Percentiles rank a stretch among this genome's conserved stretches.
Evolutionary conservation across 129 eudicot genomes (phyloP).

Genomic region (Lactuca saligna): DNA sequence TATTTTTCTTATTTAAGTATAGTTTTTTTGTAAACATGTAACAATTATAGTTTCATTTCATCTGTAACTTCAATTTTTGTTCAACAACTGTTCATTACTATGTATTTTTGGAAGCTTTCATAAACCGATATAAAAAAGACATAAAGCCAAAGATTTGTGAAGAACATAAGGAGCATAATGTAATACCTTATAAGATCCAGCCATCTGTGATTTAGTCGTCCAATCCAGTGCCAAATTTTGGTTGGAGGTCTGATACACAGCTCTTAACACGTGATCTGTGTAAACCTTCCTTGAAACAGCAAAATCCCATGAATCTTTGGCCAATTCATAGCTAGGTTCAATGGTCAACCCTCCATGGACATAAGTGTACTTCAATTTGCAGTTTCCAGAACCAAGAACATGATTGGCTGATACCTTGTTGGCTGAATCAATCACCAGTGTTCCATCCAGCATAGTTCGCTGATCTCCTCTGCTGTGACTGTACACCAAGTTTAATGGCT

Average conservation of each 20-base stretch:
- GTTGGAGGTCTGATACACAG: conserved; percentile 67
- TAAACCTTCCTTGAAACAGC: conserved; percentile 64
- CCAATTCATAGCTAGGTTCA: conserved; percentile 80
- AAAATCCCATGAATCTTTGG: conserved; percentile 81
- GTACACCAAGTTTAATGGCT: conserved; percentile 77
- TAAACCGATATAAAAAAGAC: background rate
- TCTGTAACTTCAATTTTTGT: background rate
- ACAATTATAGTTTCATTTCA: background rate
- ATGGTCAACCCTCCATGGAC: conserved; percentile 68
- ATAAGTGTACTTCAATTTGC: conserved; percentile 70
- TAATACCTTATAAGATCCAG: conserved; percentile 83
- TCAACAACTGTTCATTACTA: background rate
- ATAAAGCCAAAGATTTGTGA: no score
- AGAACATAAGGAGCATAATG: background rate
- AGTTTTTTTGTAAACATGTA: no score
- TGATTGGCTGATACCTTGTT: conserved; percentile 86
- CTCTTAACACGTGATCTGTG: conserved; percentile 59
- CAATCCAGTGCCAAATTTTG: conserved; percentile 75
- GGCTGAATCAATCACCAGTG: conserved; percentile 68
- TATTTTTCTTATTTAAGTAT: no score
- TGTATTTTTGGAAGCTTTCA: background rate
- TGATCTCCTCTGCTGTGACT: conserved; percentile 64
- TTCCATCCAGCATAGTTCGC: conserved; percentile 75
- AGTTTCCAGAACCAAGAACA: conserved; percentile 59
- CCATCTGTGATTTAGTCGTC: conserved; percentile 57